Evolutionary conservation across 2,329 filamentous ascomycete genomes (phyloP), one percentile per base, ranked within the genome.

Genomic region (Anthostomella pinea): DNA sequence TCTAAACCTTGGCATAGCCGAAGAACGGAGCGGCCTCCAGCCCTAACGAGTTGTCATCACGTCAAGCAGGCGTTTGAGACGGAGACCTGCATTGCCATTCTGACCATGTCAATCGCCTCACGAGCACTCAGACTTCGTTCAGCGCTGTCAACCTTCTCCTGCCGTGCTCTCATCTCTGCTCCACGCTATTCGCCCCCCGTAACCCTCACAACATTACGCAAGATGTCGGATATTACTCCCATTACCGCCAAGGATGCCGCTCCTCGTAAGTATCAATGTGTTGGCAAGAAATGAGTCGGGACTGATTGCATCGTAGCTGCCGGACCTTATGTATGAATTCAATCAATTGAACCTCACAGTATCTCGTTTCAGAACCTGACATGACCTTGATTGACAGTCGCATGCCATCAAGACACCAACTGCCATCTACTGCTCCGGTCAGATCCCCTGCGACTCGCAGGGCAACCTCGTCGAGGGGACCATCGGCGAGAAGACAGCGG

Each of bases 371-470:
- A n/a, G n/a, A n/a, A n/a, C n/a, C n/a, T n/a, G n/a, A n/a, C n/a
- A n/a, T n/a, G n/a, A n/a, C n/a, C n/a, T n/a, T 30, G 7, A 30
- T 36, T 6, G 7, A 41, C 50, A 81, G 77, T 81, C 78, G 47
- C 79, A 83, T 59, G 79, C 79, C 54, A 75, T 82, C 65, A 81
- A 81, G 68, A 83, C 79, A 42, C 70, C 77, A 15, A 70, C 68
- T 35, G 75, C 77, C 58, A 80, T 83, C 65, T 83, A 81, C 69
- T 79, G 75, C 68, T 83, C 79, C 9, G 79, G 79, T 38, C 78
- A 87, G 65, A 90, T 95, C 59, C 88, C 87, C 41, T 67, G 74
- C 46, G 77, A 75, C 45, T 64, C 72, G 39, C 63, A 72, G 37
- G 78, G 77, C 46, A 70, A 69, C 55, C 65, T 81, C 33, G 53